Base-by-base conservation (phyloP, 1,139 yeast species). In the Candida sojae region DNA sequence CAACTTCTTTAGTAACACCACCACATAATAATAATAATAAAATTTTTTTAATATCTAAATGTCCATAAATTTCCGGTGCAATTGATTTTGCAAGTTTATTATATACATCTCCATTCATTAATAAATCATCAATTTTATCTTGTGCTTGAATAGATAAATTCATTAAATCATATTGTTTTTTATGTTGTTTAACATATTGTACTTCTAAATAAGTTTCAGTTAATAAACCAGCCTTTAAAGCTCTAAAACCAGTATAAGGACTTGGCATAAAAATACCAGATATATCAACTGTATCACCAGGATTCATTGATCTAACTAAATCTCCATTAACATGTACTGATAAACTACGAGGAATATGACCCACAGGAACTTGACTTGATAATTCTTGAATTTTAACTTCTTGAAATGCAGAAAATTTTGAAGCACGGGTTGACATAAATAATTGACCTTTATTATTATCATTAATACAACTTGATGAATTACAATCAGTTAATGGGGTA, bases 1-100 rank as follows among this genome's bases (percentile, higher is more conserved):
- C 96, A 58, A 92, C 84, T 62, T 84, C 89, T 66, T 95, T 95
- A 47, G 96, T 88, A 32, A 92, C 98, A 62, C 99, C 99, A 49
- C 99, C 97, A 57, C 95, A 91, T 43, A 95, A 75, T 49, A 93
- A 75, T 53, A 95, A 71, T 42, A 95, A 71, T 50, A 95, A 73
- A 8, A 97, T 92, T 69, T 93, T 95, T 67, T 95, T 95, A 53
- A 95, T 91, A 67, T 95, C 99, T 43, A 83, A 75, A 62, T 93
- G 96, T 36, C 99, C 99, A 59, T 79, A 95, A 63, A 95, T 95
- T 73, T 95, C 99, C 0, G 99, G 99, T 0, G 99, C 99, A 67
- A 95, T 93, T 0, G 97, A 89, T 59, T 79, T 77, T 17, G 99
- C 91, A 52, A 95, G 74, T 53, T 86, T 80, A 47, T 86, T 85